Percentiles rank a stretch among this genome's conserved stretches.
Evolutionary conservation across 192 early-diverging fungal genomes (phyloP).

Genomic region (Podochytrium sp.): DNA sequence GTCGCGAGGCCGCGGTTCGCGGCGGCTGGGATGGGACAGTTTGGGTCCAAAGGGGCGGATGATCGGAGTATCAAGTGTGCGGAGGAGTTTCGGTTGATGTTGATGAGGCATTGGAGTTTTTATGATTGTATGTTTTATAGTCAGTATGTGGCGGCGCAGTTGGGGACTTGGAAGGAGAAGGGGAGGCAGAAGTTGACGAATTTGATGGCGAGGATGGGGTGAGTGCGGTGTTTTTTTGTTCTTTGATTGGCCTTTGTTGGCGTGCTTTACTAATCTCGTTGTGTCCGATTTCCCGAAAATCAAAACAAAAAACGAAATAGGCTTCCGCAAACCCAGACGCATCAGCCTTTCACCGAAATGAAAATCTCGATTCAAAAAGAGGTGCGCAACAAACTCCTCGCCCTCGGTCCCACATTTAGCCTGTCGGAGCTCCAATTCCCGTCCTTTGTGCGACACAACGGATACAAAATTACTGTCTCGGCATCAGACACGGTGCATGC

Average conservation of each 20-base stretch:
- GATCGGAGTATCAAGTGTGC: conserved; percentile 61
- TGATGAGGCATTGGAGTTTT: conserved; percentile 92
- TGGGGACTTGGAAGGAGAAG: conserved; percentile 87
- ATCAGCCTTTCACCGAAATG: conserved; percentile 78
- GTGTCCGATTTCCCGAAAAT: no score
- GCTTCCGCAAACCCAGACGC: conserved; percentile 78
- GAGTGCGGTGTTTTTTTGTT: conserved; percentile 15
- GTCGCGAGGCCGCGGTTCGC: conserved; percentile 2
- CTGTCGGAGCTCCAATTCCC: conserved; percentile 76
- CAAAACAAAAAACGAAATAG: no score
- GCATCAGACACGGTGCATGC: conserved; percentile 84
- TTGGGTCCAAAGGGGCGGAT: conserved; percentile 42
- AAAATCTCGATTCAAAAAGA: conserved; percentile 55
- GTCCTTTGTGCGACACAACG: conserved; percentile 79
- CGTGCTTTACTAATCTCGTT: not conserved
- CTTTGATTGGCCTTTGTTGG: not conserved
- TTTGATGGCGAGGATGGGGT: conserved; percentile 90
- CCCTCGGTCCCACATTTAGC: conserved; percentile 75
- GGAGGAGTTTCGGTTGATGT: conserved; percentile 84
- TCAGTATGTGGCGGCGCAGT: conserved; percentile 80
- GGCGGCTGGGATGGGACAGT: conserved; percentile 32
- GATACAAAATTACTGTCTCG: conserved; percentile 63
- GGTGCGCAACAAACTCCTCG: conserved; percentile 63
- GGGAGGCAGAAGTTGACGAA: conserved; percentile 81
- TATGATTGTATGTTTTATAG: conserved; percentile 87